phyloP scores from a whole-genome alignment of 2,329 filamentous ascomycete genomes.

The Exophiala aquamarina region DNA sequence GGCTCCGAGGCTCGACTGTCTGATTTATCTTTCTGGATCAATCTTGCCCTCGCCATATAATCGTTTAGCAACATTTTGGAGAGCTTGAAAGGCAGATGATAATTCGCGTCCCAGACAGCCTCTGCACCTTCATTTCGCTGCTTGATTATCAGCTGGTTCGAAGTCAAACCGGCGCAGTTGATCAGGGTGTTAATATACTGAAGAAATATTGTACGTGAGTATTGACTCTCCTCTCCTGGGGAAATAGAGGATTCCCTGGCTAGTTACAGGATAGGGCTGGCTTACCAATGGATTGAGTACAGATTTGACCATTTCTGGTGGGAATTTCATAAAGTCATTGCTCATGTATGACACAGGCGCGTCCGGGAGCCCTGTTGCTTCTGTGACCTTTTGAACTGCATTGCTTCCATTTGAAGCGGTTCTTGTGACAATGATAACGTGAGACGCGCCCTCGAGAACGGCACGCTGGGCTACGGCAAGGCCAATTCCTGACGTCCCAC shows the following conservation, averaged over 20 bases:
- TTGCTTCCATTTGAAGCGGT: constrained; percentile 29
- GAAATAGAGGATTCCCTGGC: too few relatives aligned
- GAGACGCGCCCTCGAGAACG: constrained; percentile 59
- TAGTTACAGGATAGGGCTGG: too few relatives aligned
- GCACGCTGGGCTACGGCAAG: constrained; percentile 67
- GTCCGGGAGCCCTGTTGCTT: neutral
- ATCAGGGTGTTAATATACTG: constrained; percentile 63
- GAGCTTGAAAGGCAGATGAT: constrained; percentile 49
- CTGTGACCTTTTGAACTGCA: neutral
- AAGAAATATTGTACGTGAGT: neutral
- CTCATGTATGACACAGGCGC: neutral
- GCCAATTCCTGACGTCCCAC: constrained; percentile 71
- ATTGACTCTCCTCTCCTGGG: too few relatives aligned
- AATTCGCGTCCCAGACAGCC: constrained; percentile 66
- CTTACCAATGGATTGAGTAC: too few relatives aligned
- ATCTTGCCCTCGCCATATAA: constrained; percentile 9
- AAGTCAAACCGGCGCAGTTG: constrained; percentile 75
- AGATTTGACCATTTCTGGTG: too few relatives aligned
- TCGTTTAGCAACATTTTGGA: constrained; percentile 37
- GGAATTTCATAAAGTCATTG: too few relatives aligned
- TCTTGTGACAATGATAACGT: constrained; percentile 62
- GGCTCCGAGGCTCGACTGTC: neutral
- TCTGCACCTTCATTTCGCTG: constrained; percentile 54
- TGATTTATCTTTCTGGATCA: neutral
- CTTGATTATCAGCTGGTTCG: constrained; percentile 62